These are phyloP conservation scores for Myxozyma nipponensis DNA, from an alignment of 805 yeast genomes.

Conservation along the genomic window DNA sequence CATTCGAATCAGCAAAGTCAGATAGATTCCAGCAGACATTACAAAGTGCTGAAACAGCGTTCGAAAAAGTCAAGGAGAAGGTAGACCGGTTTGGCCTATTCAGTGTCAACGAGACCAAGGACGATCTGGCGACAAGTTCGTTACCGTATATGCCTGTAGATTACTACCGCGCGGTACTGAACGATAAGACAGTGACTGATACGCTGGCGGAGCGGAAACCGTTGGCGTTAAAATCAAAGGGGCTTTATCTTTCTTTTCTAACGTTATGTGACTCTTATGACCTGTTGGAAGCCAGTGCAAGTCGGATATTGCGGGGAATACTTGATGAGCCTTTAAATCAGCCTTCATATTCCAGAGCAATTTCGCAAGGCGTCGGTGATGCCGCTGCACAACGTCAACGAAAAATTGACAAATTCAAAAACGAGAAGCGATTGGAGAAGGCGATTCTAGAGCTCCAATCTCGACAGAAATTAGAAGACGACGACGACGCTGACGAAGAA, in stretches of 20 bases:
- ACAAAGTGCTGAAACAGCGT: constrained; percentile 6
- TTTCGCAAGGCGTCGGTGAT: constrained; percentile 22
- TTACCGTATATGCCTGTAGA: constrained; percentile 51
- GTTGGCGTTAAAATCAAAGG: constrained; percentile 14
- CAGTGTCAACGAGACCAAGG: constrained; percentile 65
- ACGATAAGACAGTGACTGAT: constrained; percentile 32
- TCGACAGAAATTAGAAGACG: constrained; percentile 26
- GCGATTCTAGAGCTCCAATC: constrained; percentile 43
- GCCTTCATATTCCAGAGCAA: constrained; percentile 13
- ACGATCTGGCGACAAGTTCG: constrained; percentile 63
- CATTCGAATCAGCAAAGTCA: constrained; percentile 5
- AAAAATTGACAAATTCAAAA: constrained; percentile 65
- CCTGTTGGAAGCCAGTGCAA: constrained; percentile 3
- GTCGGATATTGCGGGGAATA: constrained; percentile 7
- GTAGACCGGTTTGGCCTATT: constrained; percentile 51
- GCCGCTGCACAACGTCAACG: constrained; percentile 55
- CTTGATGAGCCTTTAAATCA: constrained; percentile 13
- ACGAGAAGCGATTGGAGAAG: constrained; percentile 51
- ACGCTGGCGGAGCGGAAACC: constrained; percentile 9
- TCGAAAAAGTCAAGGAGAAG: constrained; percentile 7
- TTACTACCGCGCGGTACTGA: constrained; percentile 51
- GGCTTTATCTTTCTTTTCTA: constrained; percentile 15
- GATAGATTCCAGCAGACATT: constrained; percentile 12
- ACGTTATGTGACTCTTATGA: constrained; percentile 19
- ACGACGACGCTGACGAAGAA: constrained; percentile 57